These are phyloP conservation scores for Cutaneotrichosporon cavernicola DNA, from an alignment of 1,284 basidiomycete genomes.

Conservation along the genomic window DNA sequence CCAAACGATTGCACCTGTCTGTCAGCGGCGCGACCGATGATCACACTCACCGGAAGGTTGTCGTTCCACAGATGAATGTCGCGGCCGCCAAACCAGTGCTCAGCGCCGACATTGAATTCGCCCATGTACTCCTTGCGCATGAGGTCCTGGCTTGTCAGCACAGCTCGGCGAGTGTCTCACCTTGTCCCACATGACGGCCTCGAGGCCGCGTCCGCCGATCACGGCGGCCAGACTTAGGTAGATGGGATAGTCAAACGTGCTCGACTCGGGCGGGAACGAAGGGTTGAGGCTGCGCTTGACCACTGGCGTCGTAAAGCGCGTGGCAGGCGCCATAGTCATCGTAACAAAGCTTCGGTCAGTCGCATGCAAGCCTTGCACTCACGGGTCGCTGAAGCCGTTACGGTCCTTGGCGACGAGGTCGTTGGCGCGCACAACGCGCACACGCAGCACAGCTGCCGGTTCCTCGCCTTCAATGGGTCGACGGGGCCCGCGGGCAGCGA, in stretches of 20 bases:
- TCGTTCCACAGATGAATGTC: constrained; percentile 44
- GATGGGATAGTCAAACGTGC: constrained; percentile 83
- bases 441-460: constrained; percentile 50
- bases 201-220: constrained; percentile 65
- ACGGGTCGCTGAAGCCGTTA: constrained; percentile 54
- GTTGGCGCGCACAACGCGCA: constrained; percentile 54
- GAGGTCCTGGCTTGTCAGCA: constrained; percentile 49
- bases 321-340: constrained; percentile 63
- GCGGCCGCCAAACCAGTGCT: constrained; percentile 72
- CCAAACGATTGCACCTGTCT: constrained; percentile 15
- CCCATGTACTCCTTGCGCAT: constrained; percentile 90
- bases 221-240: constrained; percentile 70
- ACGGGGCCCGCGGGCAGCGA: constrained; percentile 39
- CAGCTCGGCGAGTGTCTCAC: constrained; percentile 54
- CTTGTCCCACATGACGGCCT: constrained; percentile 91
- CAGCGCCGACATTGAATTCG: constrained; percentile 71
- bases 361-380: constrained; percentile 58
- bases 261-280: constrained; percentile 65
- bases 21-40: constrained; percentile 4
- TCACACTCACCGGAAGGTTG: constrained; percentile 38
- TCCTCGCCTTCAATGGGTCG: constrained; percentile 51
- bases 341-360: constrained; percentile 61
- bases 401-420: constrained; percentile 56
- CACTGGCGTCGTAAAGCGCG: constrained; percentile 74
- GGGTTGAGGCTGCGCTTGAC: constrained; percentile 77